A percentile compares a stretch with the other conserved stretches of the same genome.
Evolutionary conservation across 495 filamentous ascomycete species (phyloP).

Genomic region (Daldinia decipiens): DNA sequence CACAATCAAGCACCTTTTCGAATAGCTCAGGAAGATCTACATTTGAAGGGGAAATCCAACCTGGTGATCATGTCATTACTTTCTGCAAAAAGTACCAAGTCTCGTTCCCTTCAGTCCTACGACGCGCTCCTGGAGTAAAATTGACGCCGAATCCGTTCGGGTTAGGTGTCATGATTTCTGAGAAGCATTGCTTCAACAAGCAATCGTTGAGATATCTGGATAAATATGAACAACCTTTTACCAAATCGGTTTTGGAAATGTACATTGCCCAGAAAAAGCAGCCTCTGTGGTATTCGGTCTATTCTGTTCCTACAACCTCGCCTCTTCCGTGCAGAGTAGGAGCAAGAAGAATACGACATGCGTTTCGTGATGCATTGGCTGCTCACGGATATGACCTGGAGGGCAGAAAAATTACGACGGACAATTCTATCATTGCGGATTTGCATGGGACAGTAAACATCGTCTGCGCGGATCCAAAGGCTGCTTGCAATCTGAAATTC

Average conservation of each 20-base stretch:
- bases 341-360: conserved; percentile 60
- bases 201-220: conserved; percentile 48
- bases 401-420: conserved; percentile 52
- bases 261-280: conserved; percentile 47
- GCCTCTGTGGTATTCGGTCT: conserved; percentile 62
- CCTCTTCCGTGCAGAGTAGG: conserved; percentile 65
- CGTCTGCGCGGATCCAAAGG: conserved; percentile 25
- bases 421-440: conserved; percentile 20
- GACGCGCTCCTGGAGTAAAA: not conserved
- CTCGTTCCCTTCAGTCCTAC: conserved; percentile 14
- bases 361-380: conserved; percentile 65
- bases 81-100: conserved; percentile 31
- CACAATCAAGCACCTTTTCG: not conserved
- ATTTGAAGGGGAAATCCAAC: conserved; percentile 5
- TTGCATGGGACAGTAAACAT: conserved; percentile 48
- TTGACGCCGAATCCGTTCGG: conserved; percentile 11
- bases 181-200: conserved; percentile 36
- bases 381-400: conserved; percentile 64
- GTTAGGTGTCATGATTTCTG: conserved; percentile 15
- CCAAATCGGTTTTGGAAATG: conserved; percentile 42
- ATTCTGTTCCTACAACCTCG: conserved; percentile 45
- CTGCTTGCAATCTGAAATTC: conserved; percentile 38
- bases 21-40: not conserved
- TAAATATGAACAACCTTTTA: conserved; percentile 48
- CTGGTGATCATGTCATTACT: conserved; percentile 29